phyloP scores from a whole-genome alignment of 805 yeast genomes.

The Candida railenensis region DNA sequence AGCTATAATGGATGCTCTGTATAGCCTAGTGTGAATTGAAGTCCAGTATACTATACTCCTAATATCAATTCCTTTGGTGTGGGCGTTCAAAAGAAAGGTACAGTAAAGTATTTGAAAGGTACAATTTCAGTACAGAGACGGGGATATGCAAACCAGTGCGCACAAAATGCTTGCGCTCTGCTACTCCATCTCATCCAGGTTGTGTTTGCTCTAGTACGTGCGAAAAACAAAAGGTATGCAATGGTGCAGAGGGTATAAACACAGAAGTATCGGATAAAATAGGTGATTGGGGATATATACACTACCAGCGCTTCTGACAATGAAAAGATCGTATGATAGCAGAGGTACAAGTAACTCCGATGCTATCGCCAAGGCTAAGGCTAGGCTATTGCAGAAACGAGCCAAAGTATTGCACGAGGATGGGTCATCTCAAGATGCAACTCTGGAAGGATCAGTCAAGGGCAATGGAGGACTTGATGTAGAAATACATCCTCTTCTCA shows the following conservation, averaged over 20 bases:
- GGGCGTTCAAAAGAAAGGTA: not conserved
- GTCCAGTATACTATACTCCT: not conserved
- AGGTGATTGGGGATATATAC: too few relatives aligned
- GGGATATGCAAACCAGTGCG: not conserved
- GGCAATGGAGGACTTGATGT: constrained; percentile 29
- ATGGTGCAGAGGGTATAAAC: too few relatives aligned
- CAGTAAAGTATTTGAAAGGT: too few relatives aligned
- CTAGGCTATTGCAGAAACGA: constrained; percentile 7
- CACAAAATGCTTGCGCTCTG: not conserved
- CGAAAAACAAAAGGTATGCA: constrained; percentile 2
- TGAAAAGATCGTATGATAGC: constrained; percentile 3
- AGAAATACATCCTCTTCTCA: constrained; percentile 38
- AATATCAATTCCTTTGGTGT: not conserved
- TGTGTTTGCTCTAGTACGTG: too few relatives aligned
- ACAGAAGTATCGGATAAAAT: too few relatives aligned
- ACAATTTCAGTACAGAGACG: not conserved
- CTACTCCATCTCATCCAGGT: too few relatives aligned
- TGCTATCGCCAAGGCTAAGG: constrained; percentile 11
- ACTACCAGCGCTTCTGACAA: not conserved
- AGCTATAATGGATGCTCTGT: too few relatives aligned
- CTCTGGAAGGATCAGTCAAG: not conserved
- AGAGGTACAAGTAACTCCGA: not conserved
- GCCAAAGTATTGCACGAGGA: constrained; percentile 5
- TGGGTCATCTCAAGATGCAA: not conserved
- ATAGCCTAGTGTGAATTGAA: constrained; percentile 2